Conservation (phyloP, 352 stramenopile genomes). For the Pythium rishiriense region DNA sequence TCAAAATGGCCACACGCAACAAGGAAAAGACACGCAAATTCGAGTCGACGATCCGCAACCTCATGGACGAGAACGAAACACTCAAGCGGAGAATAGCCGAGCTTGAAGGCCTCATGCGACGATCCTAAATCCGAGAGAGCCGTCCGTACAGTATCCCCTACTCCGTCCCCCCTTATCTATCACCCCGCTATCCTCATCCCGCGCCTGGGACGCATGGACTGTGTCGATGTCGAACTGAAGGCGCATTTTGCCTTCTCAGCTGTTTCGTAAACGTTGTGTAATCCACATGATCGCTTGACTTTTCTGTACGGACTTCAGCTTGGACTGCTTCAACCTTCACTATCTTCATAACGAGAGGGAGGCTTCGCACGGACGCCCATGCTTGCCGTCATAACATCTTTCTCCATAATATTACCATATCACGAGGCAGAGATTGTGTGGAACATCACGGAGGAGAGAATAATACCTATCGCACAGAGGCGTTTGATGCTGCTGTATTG, state of each 20-base stretch:
- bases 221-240: neutral
- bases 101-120: slow-evolving; percentile 37
- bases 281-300: slow-evolving; percentile 8
- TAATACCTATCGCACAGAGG: slow-evolving; percentile 27
- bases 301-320: neutral
- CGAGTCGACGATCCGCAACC: slow-evolving; percentile 68
- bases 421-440: neutral
- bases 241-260: neutral
- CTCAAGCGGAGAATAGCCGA: slow-evolving; percentile 70
- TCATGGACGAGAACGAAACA: slow-evolving; percentile 79
- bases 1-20: slow-evolving; percentile 83
- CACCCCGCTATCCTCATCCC: neutral
- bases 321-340: too few species aligned
- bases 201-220: neutral
- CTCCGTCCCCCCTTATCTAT: slow-evolving; percentile 17
- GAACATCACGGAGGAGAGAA: neutral
- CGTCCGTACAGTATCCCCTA: neutral
- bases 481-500: slow-evolving; percentile 20
- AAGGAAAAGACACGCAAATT: slow-evolving; percentile 85
- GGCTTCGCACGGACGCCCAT: too few species aligned
- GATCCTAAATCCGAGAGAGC: slow-evolving; percentile 4
- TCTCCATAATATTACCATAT: too few species aligned
- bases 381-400: too few species aligned
- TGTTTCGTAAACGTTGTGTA: slow-evolving; percentile 24
- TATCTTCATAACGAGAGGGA: neutral